Conservation (phyloP, 306 rosid species). For the Glycine tomentella region DNA sequence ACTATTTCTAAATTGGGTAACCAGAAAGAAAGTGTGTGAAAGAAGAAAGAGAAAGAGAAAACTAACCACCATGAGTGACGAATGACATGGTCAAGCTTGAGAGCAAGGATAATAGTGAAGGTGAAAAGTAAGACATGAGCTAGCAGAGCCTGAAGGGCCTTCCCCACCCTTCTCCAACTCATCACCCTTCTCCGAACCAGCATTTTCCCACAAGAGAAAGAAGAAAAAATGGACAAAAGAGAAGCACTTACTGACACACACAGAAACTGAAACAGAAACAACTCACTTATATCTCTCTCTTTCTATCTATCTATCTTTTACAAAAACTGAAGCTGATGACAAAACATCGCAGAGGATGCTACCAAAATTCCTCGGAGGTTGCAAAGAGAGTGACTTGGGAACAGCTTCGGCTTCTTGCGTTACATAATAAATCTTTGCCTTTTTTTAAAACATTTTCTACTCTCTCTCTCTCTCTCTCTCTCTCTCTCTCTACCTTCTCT, state of each 20-base stretch:
- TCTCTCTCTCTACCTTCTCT: conserved; percentile 44
- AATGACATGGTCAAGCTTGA: conserved; percentile 68
- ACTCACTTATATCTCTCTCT: conserved; percentile 8
- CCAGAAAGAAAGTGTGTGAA: neutral
- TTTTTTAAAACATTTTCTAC: neutral
- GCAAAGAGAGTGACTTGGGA: conserved; percentile 43
- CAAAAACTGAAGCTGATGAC: conserved; percentile 7
- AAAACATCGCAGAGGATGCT: conserved; percentile 19
- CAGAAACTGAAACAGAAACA: neutral
- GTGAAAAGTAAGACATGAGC: conserved; percentile 78
- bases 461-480: no score
- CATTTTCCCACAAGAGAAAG: conserved; percentile 48
- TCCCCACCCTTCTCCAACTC: conserved; percentile 86
- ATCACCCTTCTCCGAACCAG: conserved; percentile 66
- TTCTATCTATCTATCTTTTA: neutral
- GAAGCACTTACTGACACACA: conserved; percentile 12
- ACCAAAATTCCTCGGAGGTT: conserved; percentile 51
- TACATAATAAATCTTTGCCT: neutral
- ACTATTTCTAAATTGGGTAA: conserved; percentile 35
- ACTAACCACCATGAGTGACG: conserved; percentile 82
- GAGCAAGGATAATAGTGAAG: conserved; percentile 72
- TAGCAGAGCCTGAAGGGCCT: conserved; percentile 65
- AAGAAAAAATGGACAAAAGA: conserved; percentile 18
- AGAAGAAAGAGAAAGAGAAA: neutral
- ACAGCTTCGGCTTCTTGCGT: neutral